Conservation (phyloP, 2,329 filamentous ascomycete species). For the Bipolaris gigantea region DNA sequence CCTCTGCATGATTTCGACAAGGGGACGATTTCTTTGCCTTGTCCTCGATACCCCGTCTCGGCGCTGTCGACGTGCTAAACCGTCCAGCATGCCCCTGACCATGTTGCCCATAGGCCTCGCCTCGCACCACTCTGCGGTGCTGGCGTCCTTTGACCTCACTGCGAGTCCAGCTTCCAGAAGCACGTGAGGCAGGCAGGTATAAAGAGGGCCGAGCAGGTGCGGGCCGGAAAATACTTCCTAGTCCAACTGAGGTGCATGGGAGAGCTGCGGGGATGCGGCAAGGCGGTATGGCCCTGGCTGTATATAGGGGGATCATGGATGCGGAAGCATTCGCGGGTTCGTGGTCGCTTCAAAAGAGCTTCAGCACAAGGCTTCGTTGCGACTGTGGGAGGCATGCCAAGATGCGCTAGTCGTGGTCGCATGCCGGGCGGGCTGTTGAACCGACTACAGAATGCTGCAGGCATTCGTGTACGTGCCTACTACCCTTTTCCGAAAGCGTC, state of each 20-base stretch:
- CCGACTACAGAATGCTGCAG: background rate
- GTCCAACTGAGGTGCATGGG: slow-evolving; percentile 9
- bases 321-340: slow-evolving; percentile 11
- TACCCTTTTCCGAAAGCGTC: background rate
- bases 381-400: slow-evolving; percentile 13
- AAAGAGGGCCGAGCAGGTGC: slow-evolving; percentile 21
- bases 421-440: slow-evolving; percentile 1
- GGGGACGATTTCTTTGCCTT: slow-evolving; percentile 6
- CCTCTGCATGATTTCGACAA: slow-evolving; percentile 12
- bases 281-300: slow-evolving; percentile 24
- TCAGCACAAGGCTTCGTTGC: slow-evolving; percentile 9
- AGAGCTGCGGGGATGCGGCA: slow-evolving; percentile 11
- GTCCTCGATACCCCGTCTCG: slow-evolving; percentile 13
- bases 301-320: slow-evolving; percentile 14
- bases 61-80: slow-evolving; percentile 25
- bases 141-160: slow-evolving; percentile 12
- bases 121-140: background rate
- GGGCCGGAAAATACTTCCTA: slow-evolving; percentile 12
- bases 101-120: background rate
- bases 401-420: slow-evolving; percentile 13
- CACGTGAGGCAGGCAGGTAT: slow-evolving; percentile 35
- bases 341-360: slow-evolving; percentile 11
- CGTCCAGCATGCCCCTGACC: slow-evolving; percentile 9
- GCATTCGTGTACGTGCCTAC: background rate
- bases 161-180: slow-evolving; percentile 26